phyloP scores from a whole-genome alignment of 352 stramenopile genomes.

The Poterioochromonas sp. region DNA sequence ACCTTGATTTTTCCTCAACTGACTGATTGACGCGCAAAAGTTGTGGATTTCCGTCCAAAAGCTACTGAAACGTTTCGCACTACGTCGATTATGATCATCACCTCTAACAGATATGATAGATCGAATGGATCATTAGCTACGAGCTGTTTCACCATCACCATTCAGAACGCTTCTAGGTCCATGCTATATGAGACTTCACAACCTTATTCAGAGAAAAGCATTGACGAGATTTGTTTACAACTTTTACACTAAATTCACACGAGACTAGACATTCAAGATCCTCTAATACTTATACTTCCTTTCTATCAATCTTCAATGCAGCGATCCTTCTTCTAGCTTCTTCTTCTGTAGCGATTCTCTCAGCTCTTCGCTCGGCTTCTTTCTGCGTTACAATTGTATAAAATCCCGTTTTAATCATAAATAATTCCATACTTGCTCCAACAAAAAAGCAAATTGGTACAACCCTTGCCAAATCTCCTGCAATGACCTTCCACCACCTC shows the following conservation, averaged over 20 bases:
- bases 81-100: too few relatives aligned
- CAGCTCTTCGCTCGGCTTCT: constrained; percentile 28
- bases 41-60: too few relatives aligned
- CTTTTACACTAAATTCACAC: neutral
- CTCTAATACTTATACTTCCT: neutral
- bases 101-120: too few relatives aligned
- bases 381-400: constrained; percentile 30
- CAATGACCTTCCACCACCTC: too few relatives aligned
- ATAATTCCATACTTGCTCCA: constrained; percentile 26
- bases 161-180: too few relatives aligned
- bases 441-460: constrained; percentile 20
- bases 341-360: neutral
- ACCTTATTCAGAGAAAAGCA: neutral
- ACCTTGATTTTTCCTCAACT: too few relatives aligned
- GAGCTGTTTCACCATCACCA: too few relatives aligned
- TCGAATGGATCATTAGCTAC: too few relatives aligned
- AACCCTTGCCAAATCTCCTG: neutral
- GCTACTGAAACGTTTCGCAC: too few relatives aligned
- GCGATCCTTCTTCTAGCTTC: neutral
- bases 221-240: neutral
- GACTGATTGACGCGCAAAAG: too few relatives aligned
- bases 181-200: too few relatives aligned
- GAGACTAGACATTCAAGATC: neutral
- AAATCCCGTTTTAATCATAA: constrained; percentile 32
- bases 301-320: neutral